A percentile compares a stretch with the other conserved stretches of the same genome.
phyloP scores from a whole-genome alignment of 1,139 yeast species.

The Eremothecium gossypii region DNA sequence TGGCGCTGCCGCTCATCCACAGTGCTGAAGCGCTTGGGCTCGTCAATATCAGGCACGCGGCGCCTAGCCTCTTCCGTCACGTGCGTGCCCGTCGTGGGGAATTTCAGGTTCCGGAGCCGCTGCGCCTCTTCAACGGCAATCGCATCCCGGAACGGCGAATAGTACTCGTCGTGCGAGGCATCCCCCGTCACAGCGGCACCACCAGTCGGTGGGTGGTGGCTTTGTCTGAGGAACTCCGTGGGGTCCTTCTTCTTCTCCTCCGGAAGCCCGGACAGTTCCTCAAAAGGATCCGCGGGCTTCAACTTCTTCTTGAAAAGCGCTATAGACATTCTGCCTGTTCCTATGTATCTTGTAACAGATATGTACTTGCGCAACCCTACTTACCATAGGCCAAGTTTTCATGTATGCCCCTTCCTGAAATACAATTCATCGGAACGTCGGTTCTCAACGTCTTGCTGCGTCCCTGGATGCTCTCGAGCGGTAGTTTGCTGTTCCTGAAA shows the following conservation, averaged over 20 bases:
- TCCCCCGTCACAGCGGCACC: too few relatives aligned
- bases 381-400: too few relatives aligned
- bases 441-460: too few relatives aligned
- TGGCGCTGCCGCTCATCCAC: conserved; percentile 21
- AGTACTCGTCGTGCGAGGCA: conserved; percentile 8
- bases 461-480: too few relatives aligned
- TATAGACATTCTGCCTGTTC: neutral
- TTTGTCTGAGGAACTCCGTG: neutral
- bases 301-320: conserved; percentile 6
- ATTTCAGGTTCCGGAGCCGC: conserved; percentile 14
- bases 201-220: neutral
- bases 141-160: conserved; percentile 18
- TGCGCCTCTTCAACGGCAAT: conserved; percentile 15
- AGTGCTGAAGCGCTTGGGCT: conserved; percentile 21
- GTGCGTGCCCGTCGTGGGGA: conserved; percentile 22
- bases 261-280: neutral
- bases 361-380: too few relatives aligned
- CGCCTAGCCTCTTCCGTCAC: conserved; percentile 13
- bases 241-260: neutral
- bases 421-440: too few relatives aligned
- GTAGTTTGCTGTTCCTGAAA: too few relatives aligned
- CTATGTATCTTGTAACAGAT: neutral
- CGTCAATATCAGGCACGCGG: conserved; percentile 23
- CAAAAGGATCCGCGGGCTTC: conserved; percentile 1
- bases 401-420: too few relatives aligned